Evolutionary conservation across 2,329 filamentous ascomycete genomes (phyloP).

Genomic region (Emmonsia crescens): DNA sequence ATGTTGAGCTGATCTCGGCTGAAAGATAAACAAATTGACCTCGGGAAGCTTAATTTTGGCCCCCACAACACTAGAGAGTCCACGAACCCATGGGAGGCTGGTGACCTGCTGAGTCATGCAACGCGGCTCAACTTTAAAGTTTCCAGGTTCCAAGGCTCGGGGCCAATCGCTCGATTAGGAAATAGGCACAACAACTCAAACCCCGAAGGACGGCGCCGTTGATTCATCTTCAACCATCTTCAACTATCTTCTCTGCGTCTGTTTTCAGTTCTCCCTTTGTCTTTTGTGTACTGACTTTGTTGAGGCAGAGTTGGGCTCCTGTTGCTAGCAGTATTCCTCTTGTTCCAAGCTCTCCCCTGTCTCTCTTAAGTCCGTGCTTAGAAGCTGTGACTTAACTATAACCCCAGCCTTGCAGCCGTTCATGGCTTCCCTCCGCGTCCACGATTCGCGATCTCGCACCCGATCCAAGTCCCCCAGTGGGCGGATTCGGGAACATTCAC

Average conservation of each 20-base stretch:
- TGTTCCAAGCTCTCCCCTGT: conserved; percentile 1
- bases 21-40: not conserved
- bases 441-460: conserved; percentile 33
- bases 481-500: conserved; percentile 31
- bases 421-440: conserved; percentile 26
- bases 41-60: not conserved
- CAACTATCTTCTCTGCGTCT: not conserved
- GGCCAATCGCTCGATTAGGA: not conserved
- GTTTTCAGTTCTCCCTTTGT: not conserved
- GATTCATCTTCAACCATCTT: not conserved
- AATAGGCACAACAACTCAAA: not conserved
- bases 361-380: conserved; percentile 1
- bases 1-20: too few species aligned
- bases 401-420: not conserved
- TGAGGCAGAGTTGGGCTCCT: not conserved
- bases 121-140: conserved; percentile 1
- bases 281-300: not conserved
- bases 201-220: not conserved
- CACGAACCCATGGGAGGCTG: not conserved
- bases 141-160: not conserved
- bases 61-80: not conserved
- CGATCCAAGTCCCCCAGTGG: conserved; percentile 37
- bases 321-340: not conserved
- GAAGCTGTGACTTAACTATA: not conserved
- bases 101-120: not conserved